Evolutionary conservation across 352 stramenopile genomes (phyloP).

Genomic region (Sclerospora graminicola): DNA sequence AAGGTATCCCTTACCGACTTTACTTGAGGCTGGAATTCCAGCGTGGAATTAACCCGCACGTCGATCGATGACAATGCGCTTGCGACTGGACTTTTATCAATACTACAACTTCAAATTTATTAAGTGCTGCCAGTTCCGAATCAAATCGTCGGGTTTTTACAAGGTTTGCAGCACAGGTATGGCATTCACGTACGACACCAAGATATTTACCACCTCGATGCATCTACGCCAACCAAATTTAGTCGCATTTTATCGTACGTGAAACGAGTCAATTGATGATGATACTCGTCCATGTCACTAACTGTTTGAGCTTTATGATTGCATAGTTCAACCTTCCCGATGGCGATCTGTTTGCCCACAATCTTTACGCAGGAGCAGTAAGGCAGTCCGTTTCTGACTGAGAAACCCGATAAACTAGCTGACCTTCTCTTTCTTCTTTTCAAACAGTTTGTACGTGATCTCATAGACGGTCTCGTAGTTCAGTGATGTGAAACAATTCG

Average conservation of each 20-base stretch:
- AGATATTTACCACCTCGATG: conserved; percentile 85
- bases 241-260: conserved; percentile 87
- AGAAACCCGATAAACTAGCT: neutral
- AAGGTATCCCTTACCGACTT: conserved; percentile 88
- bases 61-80: conserved; percentile 71
- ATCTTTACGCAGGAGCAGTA: conserved; percentile 72
- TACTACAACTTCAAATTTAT: conserved; percentile 63
- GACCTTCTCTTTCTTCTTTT: neutral
- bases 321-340: conserved; percentile 72
- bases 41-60: conserved; percentile 61
- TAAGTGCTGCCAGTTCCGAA: conserved; percentile 18
- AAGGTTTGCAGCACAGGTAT: conserved; percentile 35
- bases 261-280: neutral
- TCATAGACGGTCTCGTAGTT: conserved; percentile 50
- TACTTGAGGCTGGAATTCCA: conserved; percentile 98
- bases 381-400: neutral
- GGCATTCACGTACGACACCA: conserved; percentile 16
- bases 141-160: too few species aligned
- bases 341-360: conserved; percentile 71
- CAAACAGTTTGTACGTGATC: conserved; percentile 68
- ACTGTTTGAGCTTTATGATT: neutral
- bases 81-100: conserved; percentile 34
- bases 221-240: conserved; percentile 87
- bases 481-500: conserved; percentile 14
- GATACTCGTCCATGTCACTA: neutral